Conservation (phyloP, 306 rosid species). For the Dryas alaskensis region DNA sequence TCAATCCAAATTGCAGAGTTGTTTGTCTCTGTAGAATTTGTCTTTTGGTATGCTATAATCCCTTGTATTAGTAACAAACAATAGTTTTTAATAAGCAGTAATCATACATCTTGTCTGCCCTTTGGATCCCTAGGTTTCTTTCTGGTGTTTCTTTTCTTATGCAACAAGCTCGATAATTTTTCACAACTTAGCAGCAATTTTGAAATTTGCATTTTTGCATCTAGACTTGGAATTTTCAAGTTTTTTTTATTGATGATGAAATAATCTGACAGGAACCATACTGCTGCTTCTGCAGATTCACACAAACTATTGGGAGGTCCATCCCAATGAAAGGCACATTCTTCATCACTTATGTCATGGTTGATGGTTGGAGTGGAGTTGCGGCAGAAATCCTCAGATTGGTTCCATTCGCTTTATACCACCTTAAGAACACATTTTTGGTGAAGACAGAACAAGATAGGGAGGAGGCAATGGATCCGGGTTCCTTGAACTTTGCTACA, state of each 20-base stretch:
- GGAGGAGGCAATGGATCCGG: conserved; percentile 81
- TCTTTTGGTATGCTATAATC: not conserved
- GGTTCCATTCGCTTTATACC: conserved; percentile 57
- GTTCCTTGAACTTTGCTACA: conserved; percentile 58
- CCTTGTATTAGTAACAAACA: not conserved
- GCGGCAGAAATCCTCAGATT: conserved; percentile 81
- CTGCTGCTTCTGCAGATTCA: conserved; percentile 50
- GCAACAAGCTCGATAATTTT: too few species aligned
- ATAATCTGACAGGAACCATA: conserved; percentile 24
- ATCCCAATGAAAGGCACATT: conserved; percentile 95
- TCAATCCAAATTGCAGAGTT: not conserved
- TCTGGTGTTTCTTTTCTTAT: too few species aligned
- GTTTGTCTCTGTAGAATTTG: too few species aligned
- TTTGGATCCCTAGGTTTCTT: too few species aligned
- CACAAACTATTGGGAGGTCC: conserved; percentile 73
- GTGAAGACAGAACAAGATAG: conserved; percentile 85
- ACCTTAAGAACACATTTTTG: conserved; percentile 78
- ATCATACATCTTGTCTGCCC: not conserved
- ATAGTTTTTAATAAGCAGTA: not conserved
- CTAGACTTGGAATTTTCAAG: not conserved
- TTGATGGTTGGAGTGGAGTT: conserved; percentile 94
- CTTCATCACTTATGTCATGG: conserved; percentile 89
- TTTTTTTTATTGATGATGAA: conserved; percentile 22
- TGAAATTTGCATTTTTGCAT: not conserved
- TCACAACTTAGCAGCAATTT: not conserved